Evolutionary conservation across 768 basidiomycete species (phyloP), one percentile per base, ranked within the genome.

Genomic region (Russula foetens): DNA sequence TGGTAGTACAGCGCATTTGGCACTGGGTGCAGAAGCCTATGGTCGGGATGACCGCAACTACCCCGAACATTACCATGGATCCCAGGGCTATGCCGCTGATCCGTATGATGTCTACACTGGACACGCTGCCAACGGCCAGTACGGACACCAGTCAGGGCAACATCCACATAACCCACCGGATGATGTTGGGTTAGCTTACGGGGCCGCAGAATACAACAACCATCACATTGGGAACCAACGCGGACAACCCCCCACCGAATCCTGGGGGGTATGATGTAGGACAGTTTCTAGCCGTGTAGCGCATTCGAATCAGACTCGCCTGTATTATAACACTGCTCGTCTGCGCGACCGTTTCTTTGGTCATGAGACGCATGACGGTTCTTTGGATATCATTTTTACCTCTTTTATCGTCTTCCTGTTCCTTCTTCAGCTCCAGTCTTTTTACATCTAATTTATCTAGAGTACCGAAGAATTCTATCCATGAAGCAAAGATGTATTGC

Each of bases 1-100:
- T 67, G 81, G 84, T 63, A 86, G 85, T 69, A 80, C 79, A 23
- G 73, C 77, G 31, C 81, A 86, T 68, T 79, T 91, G 15, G 71
- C 85, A 19, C 65, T 76, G 5, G 72, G 80, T 31, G 83, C 84
- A 19, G 84, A 86, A 33, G 81, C 86, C 6, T 79, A 84, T 53
- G 77, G 77, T 31, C 79, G 80, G 44, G 62, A 46, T 39, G 65
- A 54, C 45, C n/a, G 15, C 26, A 9, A 47, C 28, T 41, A 44
- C 31, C 31, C 29, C 6, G 29, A n/a, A 8, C 53, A 44, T 24
- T 23, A 46, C 49, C 31, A 54, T 44, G 52, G 28, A 28, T 24
- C 50, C 19, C 62, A 55, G 9, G 62, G 56, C 9, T 68, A 76
- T 52, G 64, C 59, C 24, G 79, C 77, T 58, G 79, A 83, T 63